Evolutionary conservation across 2,329 filamentous ascomycete species (phyloP).

Genomic region (Diaporthe velutina): DNA sequence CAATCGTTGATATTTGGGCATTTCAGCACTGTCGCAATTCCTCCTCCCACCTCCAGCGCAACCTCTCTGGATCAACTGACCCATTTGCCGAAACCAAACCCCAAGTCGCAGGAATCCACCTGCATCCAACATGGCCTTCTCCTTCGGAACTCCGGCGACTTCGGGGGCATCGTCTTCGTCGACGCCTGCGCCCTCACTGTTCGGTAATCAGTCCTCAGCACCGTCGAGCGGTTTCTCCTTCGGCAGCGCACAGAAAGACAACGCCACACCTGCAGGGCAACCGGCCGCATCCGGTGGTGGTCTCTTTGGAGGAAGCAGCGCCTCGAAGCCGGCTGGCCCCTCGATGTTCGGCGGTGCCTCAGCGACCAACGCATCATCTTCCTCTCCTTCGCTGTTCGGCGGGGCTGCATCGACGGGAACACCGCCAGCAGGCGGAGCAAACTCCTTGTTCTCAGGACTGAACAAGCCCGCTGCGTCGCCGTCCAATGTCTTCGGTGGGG

Average conservation of each 20-base stretch:
- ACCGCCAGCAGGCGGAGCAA: constrained; percentile 44
- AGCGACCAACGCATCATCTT: constrained; percentile 47
- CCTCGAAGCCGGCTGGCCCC: constrained; percentile 25
- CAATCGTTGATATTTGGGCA: not conserved
- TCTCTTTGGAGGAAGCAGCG: constrained; percentile 49
- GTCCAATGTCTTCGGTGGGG: constrained; percentile 46
- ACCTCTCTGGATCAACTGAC: not conserved
- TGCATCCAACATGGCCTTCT: constrained; percentile 41
- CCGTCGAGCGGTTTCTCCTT: constrained; percentile 55
- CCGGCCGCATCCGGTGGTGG: constrained; percentile 41
- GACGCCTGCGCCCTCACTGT: constrained; percentile 56
- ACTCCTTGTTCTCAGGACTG: constrained; percentile 45
- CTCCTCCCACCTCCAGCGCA: not conserved
- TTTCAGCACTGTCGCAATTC: not conserved
- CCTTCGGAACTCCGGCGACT: constrained; percentile 49
- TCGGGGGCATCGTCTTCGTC: constrained; percentile 55
- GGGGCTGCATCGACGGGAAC: constrained; percentile 45
- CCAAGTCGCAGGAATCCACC: not conserved
- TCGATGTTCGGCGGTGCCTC: constrained; percentile 31
- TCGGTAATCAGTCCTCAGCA: constrained; percentile 48
- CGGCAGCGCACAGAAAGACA: constrained; percentile 44
- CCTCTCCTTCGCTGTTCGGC: constrained; percentile 48
- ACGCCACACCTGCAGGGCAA: constrained; percentile 36
- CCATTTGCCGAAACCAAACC: too few species aligned
- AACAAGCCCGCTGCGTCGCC: constrained; percentile 37